A percentile compares a stretch with the other conserved stretches of the same genome.
Evolutionary conservation across 2,329 filamentous ascomycete species (phyloP).

Genomic region (Podosphaera xanthii): DNA sequence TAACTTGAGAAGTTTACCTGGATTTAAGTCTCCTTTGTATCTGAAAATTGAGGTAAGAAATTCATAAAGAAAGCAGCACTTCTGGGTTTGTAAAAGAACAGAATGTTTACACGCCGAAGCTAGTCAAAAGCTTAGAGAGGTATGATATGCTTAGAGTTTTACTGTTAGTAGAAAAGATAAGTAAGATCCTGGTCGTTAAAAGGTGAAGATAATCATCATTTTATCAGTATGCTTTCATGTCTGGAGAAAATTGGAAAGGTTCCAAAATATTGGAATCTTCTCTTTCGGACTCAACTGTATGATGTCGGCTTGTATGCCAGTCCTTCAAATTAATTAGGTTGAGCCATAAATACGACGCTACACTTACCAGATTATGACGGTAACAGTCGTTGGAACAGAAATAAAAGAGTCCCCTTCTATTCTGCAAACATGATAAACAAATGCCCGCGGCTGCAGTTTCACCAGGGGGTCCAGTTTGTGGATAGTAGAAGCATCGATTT

Average conservation of each 20-base stretch:
- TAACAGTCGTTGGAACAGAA: constrained; percentile 12
- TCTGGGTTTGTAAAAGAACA: too few relatives aligned
- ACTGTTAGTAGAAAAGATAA: too few relatives aligned
- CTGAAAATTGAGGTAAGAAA: too few relatives aligned
- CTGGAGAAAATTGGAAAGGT: background rate
- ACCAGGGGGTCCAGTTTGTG: constrained; percentile 6
- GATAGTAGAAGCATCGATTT: constrained; percentile 7
- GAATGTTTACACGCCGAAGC: too few relatives aligned
- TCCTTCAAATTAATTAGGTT: background rate
- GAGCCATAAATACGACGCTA: background rate
- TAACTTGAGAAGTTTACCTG: too few relatives aligned
- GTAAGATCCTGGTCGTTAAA: too few relatives aligned
- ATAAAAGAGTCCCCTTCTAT: constrained; percentile 6
- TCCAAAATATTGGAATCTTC: background rate
- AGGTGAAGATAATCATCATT: too few relatives aligned
- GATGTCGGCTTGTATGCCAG: background rate
- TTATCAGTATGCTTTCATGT: background rate
- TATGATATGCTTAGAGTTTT: too few relatives aligned
- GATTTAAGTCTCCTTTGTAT: too few relatives aligned
- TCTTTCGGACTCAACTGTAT: background rate
- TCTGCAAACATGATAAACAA: constrained; percentile 7
- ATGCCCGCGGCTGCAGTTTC: constrained; percentile 6
- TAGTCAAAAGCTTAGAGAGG: too few relatives aligned
- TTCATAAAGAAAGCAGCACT: too few relatives aligned
- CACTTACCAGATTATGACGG: constrained; percentile 9